Evolutionary conservation across 805 yeast species (phyloP).

Genomic region (Komagataella pseudopastoris): DNA sequence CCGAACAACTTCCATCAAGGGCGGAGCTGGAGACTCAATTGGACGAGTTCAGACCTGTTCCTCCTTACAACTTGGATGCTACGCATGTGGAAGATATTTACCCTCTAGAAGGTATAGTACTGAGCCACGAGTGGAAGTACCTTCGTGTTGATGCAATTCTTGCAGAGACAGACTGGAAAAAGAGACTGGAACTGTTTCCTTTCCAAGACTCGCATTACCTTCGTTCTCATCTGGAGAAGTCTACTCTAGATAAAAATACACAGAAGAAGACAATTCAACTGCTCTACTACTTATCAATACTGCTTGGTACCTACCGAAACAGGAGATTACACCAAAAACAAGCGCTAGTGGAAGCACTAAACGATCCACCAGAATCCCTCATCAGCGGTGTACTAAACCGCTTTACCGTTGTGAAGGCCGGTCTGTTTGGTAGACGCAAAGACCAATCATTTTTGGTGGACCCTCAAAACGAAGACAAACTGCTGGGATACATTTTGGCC

Average conservation of each 20-base stretch:
- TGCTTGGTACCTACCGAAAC: conserved; percentile 69
- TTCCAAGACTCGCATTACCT: conserved; percentile 40
- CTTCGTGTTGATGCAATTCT: conserved; percentile 54
- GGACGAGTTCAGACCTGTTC: conserved; percentile 70
- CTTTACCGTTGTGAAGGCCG: conserved; percentile 55
- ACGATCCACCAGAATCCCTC: conserved; percentile 59
- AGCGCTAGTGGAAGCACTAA: conserved; percentile 43
- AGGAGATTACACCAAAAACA: conserved; percentile 51
- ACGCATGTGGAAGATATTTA: conserved; percentile 73
- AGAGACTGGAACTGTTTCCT: conserved; percentile 49
- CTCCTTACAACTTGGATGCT: conserved; percentile 66
- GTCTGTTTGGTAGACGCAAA: conserved; percentile 59
- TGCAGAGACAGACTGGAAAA: conserved; percentile 35
- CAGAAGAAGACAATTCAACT: conserved; percentile 50
- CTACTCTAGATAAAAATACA: conserved; percentile 23
- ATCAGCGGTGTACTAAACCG: conserved; percentile 59
- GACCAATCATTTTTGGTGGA: conserved; percentile 71
- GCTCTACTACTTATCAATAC: conserved; percentile 66
- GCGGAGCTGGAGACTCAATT: conserved; percentile 44
- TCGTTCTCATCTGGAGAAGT: conserved; percentile 27
- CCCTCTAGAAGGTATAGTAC: conserved; percentile 59
- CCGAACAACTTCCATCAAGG: conserved; percentile 62
- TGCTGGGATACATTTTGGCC: conserved; percentile 67
- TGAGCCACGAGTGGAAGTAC: conserved; percentile 45
- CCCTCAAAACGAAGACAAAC: conserved; percentile 78